Evolutionary conservation across 2,329 filamentous ascomycete species (phyloP), one percentile per base, ranked within the genome.

Genomic region (Berkeleyomyces basicola): DNA sequence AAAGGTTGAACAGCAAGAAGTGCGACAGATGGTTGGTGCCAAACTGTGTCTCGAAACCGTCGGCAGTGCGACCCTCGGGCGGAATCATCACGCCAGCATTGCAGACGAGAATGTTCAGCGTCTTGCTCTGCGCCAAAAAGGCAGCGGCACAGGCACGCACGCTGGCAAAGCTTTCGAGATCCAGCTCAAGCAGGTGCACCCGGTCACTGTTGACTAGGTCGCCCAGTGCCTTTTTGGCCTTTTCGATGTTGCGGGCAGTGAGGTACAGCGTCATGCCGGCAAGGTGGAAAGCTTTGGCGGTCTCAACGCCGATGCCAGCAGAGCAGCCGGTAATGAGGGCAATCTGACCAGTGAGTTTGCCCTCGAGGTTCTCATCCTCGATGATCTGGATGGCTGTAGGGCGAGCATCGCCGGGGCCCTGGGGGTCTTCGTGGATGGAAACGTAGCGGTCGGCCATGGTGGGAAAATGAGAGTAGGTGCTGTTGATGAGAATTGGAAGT

Each of bases 11-110:
- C 43, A 80, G 70, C 1, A 79, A 70, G 58, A 75, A 79, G 66
- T 77, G 77, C 0, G 73, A 74, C 4, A 79, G 59, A 60, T 79
- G 74, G 59, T 78, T 78, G 2, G 72, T 73, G 0, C 71, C 74
- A 58, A 79, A 74, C 63, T 77, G 75, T 61, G 69, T 68, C 68
- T 78, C 76, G 58, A 74, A 70, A 0, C 76, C 76, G 3, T 77
- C 75, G 3, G 69, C 66, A 7, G 70, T 73, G n/a, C 71, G 65
- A 2, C 68, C 69, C 23, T 44, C 51, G 3, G 72, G 69, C 9
- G 65, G 66, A n/a, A 67, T 72, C 71, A 75, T 76, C 40, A 77
- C 67, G 10, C 71, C 76, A 0, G 77, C 77, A 60, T 75, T 79
- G 65, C 77, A 76, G 37, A 78, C 71, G 4, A 68, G 62, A 68